Base-by-base conservation (phyloP, 2,329 filamentous ascomycete genomes). In the Calonectria ilicicola region DNA sequence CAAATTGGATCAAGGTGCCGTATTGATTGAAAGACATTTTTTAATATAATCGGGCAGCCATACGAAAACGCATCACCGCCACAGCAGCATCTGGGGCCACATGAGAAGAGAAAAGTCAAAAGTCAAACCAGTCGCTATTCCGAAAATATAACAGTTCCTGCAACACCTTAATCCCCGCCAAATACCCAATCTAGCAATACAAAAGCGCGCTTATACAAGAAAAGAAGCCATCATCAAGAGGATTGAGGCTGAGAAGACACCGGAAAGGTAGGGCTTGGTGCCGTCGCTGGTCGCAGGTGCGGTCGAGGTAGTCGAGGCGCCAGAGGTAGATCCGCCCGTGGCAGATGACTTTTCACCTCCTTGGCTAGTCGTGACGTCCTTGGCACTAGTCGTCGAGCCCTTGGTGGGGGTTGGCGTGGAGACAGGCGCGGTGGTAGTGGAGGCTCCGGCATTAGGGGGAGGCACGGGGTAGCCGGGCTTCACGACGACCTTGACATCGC, bases 381-480 rank as follows among this genome's bases (percentile, higher is more conserved):
- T 26, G 21, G 53, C 23, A 15, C n/a, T 10, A 8, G 53, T 60
- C 5, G 53, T 40, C 10, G 53, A 40, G 12, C 7, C 3, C n/a
- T 38, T 38, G n/a, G 53, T 15, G 1, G 21, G 32, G 1, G 53
- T 60, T 19, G 53, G 53, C 14, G 53, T 40, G 32, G 53, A 38
- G 29, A 26, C 32, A 10, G 21, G 9, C 32, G 35, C 38, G 12
- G 32, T 10, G 21, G n/a, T 23, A 21, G 53, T 23, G 26, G 29
- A 32, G 29, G 26, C 14, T 32, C 40, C 58, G 21, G 35, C 19
- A 2, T 46, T 63, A 26, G 38, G 21, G 38, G 58, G 58, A 32
- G 58, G 58, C 5, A 63, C 26, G 19, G 58, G 38, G 19, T 63
- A 63, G 40, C 58, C 58, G 15, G 58, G 58, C 58, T 63, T 63